Evolutionary conservation across 2,329 filamentous ascomycete species (phyloP), one percentile per base, ranked within the genome.

Genomic region (Diplodia corticola): DNA sequence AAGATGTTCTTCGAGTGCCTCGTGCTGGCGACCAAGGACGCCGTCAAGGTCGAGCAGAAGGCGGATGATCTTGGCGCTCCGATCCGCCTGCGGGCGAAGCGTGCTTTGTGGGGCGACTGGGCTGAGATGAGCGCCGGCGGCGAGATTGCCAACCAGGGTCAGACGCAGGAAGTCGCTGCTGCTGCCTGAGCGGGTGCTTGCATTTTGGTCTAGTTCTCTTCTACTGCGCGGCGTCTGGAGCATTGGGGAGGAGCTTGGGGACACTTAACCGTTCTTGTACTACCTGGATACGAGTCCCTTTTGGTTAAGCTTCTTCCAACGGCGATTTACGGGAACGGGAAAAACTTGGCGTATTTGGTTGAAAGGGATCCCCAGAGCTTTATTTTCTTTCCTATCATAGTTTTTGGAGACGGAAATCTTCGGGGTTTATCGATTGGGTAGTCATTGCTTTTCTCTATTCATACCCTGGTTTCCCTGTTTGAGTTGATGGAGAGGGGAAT

Each of bases 1-100:
- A 97, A 97, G 84, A 97, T 99, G 93, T 99, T 99, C 82, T 99
- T 99, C 73, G 95, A 99, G 80, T 90, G 95, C 64, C 84, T 99
- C 26, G 95, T 99, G 3, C 85, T 99, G 54, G 95, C 94, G 5
- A 99, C 95, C 49, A 99, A 99, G 81, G 95, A 99, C 76, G 95
- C 95, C 30, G 91, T 99, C 80, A 97, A 97, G 80, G 92, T 98
- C 28, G 94, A 98, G 76, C 95, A 99, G 79, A 86, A 86, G 57
- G 83, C 89, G 68, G 86, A 85, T 15, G 74, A 84, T 44, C 85
- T 98, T 28, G 93, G 93, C 59, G 91, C 89, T 2, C 86, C 90
- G 15, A 92, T 99, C 73, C 85, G 89, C 67, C 91, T 99, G 67
- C 85, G 92, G 70, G 93, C 91, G 67, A 99, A 99, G 86, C 87